phyloP scores from a whole-genome alignment of 2,329 filamentous ascomycete species.

The Furcasterigmium furcatum region DNA sequence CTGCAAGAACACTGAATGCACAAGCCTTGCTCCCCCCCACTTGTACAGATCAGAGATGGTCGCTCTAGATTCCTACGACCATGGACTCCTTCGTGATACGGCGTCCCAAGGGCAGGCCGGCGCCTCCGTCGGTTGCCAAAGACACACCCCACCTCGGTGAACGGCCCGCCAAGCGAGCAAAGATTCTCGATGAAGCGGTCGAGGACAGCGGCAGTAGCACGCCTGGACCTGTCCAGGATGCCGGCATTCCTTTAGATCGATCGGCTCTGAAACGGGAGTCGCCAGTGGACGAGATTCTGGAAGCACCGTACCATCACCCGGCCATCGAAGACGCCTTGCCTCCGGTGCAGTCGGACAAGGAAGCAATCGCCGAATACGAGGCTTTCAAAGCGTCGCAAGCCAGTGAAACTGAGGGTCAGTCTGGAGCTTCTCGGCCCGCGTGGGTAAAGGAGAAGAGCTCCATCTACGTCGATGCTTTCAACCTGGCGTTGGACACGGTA shows the following conservation, averaged over 20 bases:
- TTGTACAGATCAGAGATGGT: too few species aligned
- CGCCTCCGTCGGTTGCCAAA: slow-evolving; percentile 5
- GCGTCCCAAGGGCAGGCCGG: slow-evolving; percentile 12
- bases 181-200: slow-evolving; percentile 16
- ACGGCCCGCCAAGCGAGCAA: slow-evolving; percentile 30
- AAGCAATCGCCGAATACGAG: slow-evolving; percentile 80
- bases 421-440: background rate
- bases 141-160: slow-evolving; percentile 12
- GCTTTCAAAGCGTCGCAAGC: slow-evolving; percentile 56
- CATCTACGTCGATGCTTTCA: slow-evolving; percentile 97
- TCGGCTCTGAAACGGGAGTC: background rate
- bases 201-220: slow-evolving; percentile 12
- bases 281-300: slow-evolving; percentile 17
- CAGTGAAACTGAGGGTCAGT: slow-evolving; percentile 31
- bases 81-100: slow-evolving; percentile 37
- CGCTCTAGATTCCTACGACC: background rate
- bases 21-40: too few species aligned
- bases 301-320: slow-evolving; percentile 37
- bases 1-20: too few species aligned
- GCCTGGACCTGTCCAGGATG: too few species aligned
- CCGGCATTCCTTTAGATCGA: too few species aligned
- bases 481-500: slow-evolving; percentile 85
- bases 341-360: slow-evolving; percentile 60
- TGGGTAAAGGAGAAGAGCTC: slow-evolving; percentile 81
- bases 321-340: slow-evolving; percentile 72